phyloP scores from a whole-genome alignment of 331 rosid genomes.

The Telfairia occidentalis region DNA sequence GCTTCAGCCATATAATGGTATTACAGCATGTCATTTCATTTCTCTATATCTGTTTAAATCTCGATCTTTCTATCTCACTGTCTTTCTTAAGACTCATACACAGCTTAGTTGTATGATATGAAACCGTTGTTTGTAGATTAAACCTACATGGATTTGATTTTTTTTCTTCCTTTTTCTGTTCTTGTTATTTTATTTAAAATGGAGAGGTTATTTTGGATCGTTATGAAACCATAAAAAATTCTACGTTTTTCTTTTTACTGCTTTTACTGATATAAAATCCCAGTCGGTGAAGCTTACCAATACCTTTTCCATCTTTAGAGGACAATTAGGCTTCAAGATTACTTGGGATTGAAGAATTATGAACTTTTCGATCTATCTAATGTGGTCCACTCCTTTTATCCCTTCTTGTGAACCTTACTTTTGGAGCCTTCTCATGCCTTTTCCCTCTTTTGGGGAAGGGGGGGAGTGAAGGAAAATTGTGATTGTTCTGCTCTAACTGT shows the following conservation, averaged over 20 bases:
- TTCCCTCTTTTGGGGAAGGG: neutral
- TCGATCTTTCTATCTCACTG: neutral
- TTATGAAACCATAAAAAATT: neutral
- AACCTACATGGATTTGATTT: neutral
- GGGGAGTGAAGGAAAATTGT: neutral
- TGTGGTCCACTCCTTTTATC: neutral
- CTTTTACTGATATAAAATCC: neutral
- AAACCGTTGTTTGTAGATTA: neutral
- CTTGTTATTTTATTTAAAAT: neutral
- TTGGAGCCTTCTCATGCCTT: neutral
- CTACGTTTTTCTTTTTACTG: neutral
- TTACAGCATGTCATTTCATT: slow-evolving; percentile 1
- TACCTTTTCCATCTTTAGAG: neutral
- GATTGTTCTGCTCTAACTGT: neutral
- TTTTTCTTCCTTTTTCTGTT: neutral
- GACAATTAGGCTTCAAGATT: neutral
- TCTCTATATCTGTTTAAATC: slow-evolving; percentile 8
- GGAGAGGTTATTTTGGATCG: neutral
- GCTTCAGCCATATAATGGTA: slow-evolving; percentile 66
- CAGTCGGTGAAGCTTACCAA: neutral
- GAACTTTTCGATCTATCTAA: neutral
- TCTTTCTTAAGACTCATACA: neutral
- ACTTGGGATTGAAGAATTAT: neutral
- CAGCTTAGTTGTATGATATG: neutral
- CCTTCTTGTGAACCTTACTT: neutral